These are phyloP conservation scores for Cryphonectria naterciae DNA, from an alignment of 2,329 filamentous ascomycete genomes.

Conservation along the genomic window DNA sequence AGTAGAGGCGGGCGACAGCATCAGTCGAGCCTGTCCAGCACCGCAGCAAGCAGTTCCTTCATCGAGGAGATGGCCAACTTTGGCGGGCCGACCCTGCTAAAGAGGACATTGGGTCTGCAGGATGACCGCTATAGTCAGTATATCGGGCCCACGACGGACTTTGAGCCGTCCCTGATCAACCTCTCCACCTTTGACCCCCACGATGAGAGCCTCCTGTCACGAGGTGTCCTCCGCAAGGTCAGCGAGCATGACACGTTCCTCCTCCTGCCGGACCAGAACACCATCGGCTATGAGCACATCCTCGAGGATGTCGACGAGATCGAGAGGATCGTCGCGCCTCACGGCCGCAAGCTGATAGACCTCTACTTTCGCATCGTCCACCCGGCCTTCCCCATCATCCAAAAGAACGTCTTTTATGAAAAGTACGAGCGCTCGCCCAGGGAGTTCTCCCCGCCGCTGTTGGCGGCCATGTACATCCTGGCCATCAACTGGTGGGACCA, in stretches of 20 bases:
- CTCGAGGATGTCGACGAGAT: constrained; percentile 68
- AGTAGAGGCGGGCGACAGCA: constrained; percentile 57
- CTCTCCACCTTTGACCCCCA: constrained; percentile 79
- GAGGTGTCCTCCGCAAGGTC: constrained; percentile 73
- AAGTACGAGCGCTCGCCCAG: constrained; percentile 61
- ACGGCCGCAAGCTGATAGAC: constrained; percentile 66
- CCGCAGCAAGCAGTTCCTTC: constrained; percentile 63
- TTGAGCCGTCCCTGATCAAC: constrained; percentile 82
- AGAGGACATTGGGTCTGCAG: constrained; percentile 75
- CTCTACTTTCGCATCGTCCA: constrained; percentile 69
- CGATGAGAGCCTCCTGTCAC: constrained; percentile 75
- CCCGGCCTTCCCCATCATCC: constrained; percentile 61
- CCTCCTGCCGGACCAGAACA: constrained; percentile 75
- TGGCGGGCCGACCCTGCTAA: constrained; percentile 67
- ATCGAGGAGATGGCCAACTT: constrained; percentile 74
- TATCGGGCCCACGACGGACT: constrained; percentile 81
- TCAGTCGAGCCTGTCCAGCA: constrained; percentile 64
- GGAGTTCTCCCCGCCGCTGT: constrained; percentile 61
- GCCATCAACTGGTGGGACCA: constrained; percentile 65
- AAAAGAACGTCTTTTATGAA: constrained; percentile 65
- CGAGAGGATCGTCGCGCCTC: constrained; percentile 64
- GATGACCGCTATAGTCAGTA: constrained; percentile 80
- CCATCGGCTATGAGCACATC: constrained; percentile 72
- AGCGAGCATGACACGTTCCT: constrained; percentile 79
- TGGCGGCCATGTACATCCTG: constrained; percentile 66